Base-by-base conservation (phyloP, 345 rosid species). In the Alliaria petiolata region DNA sequence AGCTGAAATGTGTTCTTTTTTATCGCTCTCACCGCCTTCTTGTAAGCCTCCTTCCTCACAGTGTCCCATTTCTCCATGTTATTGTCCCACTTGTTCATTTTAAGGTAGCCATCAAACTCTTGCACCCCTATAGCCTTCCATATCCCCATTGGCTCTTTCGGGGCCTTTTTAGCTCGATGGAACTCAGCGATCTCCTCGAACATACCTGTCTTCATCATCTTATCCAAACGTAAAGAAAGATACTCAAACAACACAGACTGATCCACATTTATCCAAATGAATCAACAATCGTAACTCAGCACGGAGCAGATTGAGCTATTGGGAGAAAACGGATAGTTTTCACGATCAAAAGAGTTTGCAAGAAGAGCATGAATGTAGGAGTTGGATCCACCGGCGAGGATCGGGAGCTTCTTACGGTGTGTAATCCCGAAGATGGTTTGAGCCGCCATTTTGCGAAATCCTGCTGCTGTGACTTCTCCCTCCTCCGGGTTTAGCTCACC, bases 321-420 rank as follows among this genome's bases (percentile, higher is more conserved):
- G 2, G 42, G 59, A 17, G 16, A 84, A 85, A 28, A 57, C 57
- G 3, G 85, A 71, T 38, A 79, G 65, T 39, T 82, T 83, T 53
- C 68, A 52, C 3, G 39, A 70, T 68, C 54, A 14, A 14, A 36
- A 1, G 78, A 14, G 5, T 67, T 75, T 9, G 83, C 81, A 7
- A 86, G 64, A 28, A 88, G 75, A 35, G 89, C 84, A 42, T 90
- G 85, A 8, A 88, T 71, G 76, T 81, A 88, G 0, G 95, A 86
- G 78, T 88, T 88, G 22, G 95, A 90, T 44, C 97, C 97, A 30
- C 97, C 97, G 7, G 80, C 90, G 20, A 88, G 68, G 56, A 90
- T 64, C 7, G 97, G 95, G 58, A 82, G 83, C 65, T 65, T 67
- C 6, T 83, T 80, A 0, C 83, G 83, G 5, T 53, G 44, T 11